A percentile compares a stretch with the other conserved stretches of the same genome.
Conservation (phyloP, 2,329 filamentous ascomycete genomes). For the Cordyceps javanica region DNA sequence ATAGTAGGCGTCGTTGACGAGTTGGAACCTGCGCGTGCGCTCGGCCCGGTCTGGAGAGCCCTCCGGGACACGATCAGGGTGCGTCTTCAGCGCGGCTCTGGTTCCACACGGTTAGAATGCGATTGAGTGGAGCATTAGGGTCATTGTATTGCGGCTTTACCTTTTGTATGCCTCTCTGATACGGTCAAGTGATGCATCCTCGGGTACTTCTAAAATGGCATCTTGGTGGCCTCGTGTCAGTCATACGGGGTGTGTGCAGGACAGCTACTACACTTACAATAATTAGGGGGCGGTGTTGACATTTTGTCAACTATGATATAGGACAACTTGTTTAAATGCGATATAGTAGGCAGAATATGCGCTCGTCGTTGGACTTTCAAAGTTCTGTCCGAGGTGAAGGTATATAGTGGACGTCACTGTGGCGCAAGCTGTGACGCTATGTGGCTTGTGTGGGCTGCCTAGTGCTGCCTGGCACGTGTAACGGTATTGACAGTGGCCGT, state of each 20-base stretch:
- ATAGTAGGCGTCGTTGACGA: slow-evolving; percentile 90
- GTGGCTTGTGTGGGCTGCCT: slow-evolving; percentile 3
- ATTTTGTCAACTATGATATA: slow-evolving; percentile 14
- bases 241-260: background rate
- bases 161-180: slow-evolving; percentile 87
- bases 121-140: too few relatives aligned
- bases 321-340: background rate
- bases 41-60: slow-evolving; percentile 75
- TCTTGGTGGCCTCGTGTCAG: slow-evolving; percentile 38
- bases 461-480: slow-evolving; percentile 3
- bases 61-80: slow-evolving; percentile 81
- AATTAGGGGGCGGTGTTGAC: slow-evolving; percentile 39
- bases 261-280: slow-evolving; percentile 35
- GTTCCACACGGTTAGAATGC: too few relatives aligned
- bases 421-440: slow-evolving; percentile 3
- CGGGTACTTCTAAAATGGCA: slow-evolving; percentile 60
- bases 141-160: too few relatives aligned
- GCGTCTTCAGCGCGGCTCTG: slow-evolving; percentile 82
- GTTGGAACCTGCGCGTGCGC: slow-evolving; percentile 84
- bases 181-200: slow-evolving; percentile 67
- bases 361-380: background rate
- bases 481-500: background rate
- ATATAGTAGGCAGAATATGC: background rate
- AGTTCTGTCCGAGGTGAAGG: background rate
- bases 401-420: slow-evolving; percentile 10